phyloP scores from a whole-genome alignment of 805 yeast genomes.

The Saccharomycopsis fibuligera region DNA sequence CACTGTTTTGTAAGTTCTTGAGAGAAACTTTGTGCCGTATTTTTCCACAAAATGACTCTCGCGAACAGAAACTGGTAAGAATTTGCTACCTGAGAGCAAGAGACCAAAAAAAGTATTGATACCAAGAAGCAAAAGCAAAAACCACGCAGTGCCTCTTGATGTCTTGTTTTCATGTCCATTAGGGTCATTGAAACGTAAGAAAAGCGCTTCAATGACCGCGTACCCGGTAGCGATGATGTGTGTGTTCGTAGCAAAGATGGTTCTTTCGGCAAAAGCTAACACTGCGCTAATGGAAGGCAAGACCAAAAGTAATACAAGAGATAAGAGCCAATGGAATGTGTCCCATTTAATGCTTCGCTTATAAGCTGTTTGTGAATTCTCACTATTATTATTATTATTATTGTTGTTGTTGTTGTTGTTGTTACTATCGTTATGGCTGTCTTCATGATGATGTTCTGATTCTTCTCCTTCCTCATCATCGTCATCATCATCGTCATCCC shows the following conservation, averaged over 20 bases:
- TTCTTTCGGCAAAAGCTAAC: constrained; percentile 47
- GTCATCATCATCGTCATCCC: not conserved
- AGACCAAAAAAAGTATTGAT: constrained; percentile 48
- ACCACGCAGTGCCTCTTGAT: constrained; percentile 64
- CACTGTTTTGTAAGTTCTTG: constrained; percentile 36
- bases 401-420: no score
- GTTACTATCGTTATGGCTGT: no score
- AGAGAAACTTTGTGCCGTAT: constrained; percentile 33
- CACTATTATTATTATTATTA: no score
- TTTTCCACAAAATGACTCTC: constrained; percentile 31
- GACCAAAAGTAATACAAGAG: constrained; percentile 42
- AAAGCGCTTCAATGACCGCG: constrained; percentile 48
- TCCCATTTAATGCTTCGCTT: constrained; percentile 41
- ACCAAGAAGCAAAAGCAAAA: constrained; percentile 42
- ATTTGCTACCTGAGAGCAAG: constrained; percentile 45
- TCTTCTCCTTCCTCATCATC: not conserved
- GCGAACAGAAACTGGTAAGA: constrained; percentile 31
- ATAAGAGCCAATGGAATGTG: constrained; percentile 58
- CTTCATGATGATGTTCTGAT: not conserved
- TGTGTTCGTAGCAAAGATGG: constrained; percentile 38
- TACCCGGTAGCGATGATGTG: constrained; percentile 45
- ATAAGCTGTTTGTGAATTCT: constrained; percentile 6
- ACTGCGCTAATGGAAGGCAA: constrained; percentile 52
- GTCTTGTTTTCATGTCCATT: constrained; percentile 63
- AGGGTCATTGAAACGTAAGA: constrained; percentile 58